phyloP scores from a whole-genome alignment of 1,139 yeast species.

The Nakaseomyces bracarensis region DNA sequence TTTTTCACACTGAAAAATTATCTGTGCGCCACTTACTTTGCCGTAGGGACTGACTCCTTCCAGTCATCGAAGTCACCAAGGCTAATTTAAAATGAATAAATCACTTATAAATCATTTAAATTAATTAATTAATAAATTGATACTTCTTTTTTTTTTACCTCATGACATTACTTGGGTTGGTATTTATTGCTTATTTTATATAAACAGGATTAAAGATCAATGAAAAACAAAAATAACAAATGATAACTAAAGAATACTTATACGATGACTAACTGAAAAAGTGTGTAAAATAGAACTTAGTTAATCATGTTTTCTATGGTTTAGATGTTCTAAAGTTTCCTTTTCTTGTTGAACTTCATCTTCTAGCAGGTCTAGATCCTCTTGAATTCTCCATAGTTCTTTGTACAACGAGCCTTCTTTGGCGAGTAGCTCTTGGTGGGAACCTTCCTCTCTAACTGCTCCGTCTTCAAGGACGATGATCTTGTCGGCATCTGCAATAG shows the following conservation, averaged over 20 bases:
- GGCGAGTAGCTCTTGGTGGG: conserved; percentile 54
- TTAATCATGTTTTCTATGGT: not conserved
- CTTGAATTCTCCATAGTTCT: conserved; percentile 88
- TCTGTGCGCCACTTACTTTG: not conserved
- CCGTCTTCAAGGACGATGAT: conserved; percentile 83
- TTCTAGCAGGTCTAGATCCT: conserved; percentile 50
- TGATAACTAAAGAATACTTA: too few species aligned
- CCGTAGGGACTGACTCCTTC: conserved; percentile 1
- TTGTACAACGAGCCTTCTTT: conserved; percentile 55
- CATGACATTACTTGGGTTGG: too few species aligned
- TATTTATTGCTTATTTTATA: too few species aligned
- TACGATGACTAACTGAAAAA: too few species aligned
- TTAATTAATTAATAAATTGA: too few species aligned
- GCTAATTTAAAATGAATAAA: not conserved
- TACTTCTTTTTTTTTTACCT: too few species aligned
- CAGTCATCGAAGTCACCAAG: conserved; percentile 2
- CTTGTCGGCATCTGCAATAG: conserved; percentile 90
- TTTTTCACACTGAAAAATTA: too few species aligned
- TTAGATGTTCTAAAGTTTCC: conserved; percentile 6
- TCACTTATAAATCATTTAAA: too few species aligned
- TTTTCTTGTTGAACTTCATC: conserved; percentile 32
- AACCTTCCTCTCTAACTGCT: conserved; percentile 77
- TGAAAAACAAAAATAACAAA: too few species aligned
- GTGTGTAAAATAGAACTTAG: too few species aligned
- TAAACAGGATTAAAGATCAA: too few species aligned